Percentiles rank a stretch among this genome's conserved stretches.
These are phyloP conservation scores for Hirsutella thompsonii DNA, from an alignment of 2,329 filamentous ascomycete genomes.

Conservation along the genomic window DNA sequence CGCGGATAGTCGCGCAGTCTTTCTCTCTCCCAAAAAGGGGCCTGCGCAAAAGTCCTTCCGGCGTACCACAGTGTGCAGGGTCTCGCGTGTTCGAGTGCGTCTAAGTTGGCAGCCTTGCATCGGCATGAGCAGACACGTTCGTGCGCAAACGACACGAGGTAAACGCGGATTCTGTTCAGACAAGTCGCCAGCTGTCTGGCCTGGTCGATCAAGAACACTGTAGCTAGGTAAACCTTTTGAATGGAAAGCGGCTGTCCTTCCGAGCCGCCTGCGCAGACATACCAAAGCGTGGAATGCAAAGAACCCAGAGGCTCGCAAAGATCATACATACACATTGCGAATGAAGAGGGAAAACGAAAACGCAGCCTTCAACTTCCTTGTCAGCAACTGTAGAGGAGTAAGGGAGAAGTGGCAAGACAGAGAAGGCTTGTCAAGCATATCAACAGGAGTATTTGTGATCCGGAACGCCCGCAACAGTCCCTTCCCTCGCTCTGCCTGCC, in stretches of 20 bases:
- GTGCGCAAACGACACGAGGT: too few species aligned
- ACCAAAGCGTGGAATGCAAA: neutral
- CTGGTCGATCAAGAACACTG: neutral
- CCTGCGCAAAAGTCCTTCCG: too few species aligned
- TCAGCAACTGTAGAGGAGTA: neutral
- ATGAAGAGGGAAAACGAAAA: neutral
- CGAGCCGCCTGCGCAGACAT: neutral
- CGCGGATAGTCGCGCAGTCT: neutral
- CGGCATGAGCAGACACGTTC: too few species aligned
- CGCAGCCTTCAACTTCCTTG: neutral
- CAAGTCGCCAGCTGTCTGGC: neutral
- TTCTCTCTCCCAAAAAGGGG: too few species aligned
- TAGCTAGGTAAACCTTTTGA: too few species aligned
- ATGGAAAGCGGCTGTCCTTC: neutral
- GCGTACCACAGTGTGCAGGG: too few species aligned
- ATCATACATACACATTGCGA: neutral
- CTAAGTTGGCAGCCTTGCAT: too few species aligned
- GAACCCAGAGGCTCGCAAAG: neutral
- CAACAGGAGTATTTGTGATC: conserved; percentile 1
- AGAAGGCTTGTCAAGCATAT: conserved; percentile 1
- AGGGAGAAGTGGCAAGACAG: neutral
- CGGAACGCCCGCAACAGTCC: conserved; percentile 3
- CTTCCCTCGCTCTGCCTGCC: neutral
- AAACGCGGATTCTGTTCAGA: too few species aligned
- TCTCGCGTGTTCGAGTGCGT: too few species aligned